A percentile compares a stretch with the other conserved stretches of the same genome.
phyloP scores from a whole-genome alignment of 2,329 filamentous ascomycete species.

The Colletotrichum abscissum region DNA sequence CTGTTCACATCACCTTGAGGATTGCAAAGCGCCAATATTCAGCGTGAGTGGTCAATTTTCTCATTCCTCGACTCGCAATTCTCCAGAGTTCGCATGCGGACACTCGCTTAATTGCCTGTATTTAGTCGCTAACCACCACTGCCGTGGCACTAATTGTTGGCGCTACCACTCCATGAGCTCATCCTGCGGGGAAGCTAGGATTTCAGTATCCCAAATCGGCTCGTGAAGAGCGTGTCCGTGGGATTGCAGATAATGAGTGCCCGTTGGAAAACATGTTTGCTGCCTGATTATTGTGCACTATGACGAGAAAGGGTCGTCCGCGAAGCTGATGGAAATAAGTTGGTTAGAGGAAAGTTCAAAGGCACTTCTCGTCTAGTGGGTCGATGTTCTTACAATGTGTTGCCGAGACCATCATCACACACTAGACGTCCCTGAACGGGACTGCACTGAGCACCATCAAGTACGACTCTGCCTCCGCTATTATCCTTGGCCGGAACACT shows the following conservation, averaged over 20 bases:
- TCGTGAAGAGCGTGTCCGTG: background rate
- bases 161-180: background rate
- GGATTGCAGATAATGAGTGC: background rate
- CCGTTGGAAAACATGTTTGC: no score
- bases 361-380: background rate
- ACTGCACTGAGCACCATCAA: slow-evolving; percentile 24
- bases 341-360: background rate
- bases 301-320: slow-evolving; percentile 26
- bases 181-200: background rate
- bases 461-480: slow-evolving; percentile 10
- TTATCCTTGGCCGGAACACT: slow-evolving; percentile 18
- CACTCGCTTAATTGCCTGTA: background rate
- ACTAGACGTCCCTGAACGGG: slow-evolving; percentile 25
- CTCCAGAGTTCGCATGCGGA: background rate
- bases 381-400: slow-evolving; percentile 18
- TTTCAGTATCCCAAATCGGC: background rate
- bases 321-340: background rate
- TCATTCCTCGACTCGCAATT: background rate
- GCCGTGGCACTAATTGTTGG: background rate
- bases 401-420: slow-evolving; percentile 21
- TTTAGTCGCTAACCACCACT: background rate
- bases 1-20: background rate
- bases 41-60: background rate
- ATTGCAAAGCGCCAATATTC: background rate
- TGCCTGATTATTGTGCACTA: background rate